Evolutionary conservation across 1,284 basidiomycete species (phyloP), one percentile per base, ranked within the genome.

Genomic region (Microstroma glucosiphilum): DNA sequence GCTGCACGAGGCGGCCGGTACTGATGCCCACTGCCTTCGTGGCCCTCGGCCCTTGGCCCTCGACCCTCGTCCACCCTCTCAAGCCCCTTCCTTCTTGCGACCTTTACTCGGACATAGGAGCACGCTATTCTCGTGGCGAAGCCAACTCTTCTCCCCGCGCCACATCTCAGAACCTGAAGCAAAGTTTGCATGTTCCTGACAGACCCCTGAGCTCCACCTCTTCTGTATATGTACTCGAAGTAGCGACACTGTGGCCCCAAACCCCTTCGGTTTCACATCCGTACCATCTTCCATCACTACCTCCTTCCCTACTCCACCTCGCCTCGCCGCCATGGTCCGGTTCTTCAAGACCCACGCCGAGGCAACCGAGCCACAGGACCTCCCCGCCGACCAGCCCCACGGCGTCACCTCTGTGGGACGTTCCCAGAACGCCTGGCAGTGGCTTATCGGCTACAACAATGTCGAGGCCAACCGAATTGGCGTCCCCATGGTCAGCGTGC

Each of bases 401-500:
- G 51, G 51, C 21, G 6, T 25, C 21, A 23, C 51, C 21, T 54
- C 21, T 15, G 17, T 54, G 13, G 21, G 13, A 15, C 19, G 26
- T 19, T 19, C 21, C 26, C 15, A 17, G 21, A 15, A 21, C 40
- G 46, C 43, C 6, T 58, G 42, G 40, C 60, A 69, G 56, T 68
- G 64, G 60, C 40, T 70, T 25, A 65, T 78, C 56, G 62, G 67
- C 25, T 77, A 78, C 62, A 60, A 77, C 56, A 69, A 73, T 59
- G 72, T 60, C 56, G 73, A 76, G 65, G 72, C 75, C 43, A 70
- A 75, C 59, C 72, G 74, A 25, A 66, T 73, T 21, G 76, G 76
- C 56, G 69, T 78, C 6, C 76, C 75, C 23, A 70, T 75, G 61
- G 76, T 78, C 60, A 71, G 70, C 64, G 71, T 68, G 37, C 57